A percentile compares a stretch with the other conserved stretches of the same genome.
Conservation (phyloP, 2,329 filamentous ascomycete species). For the Zymoseptoria passerinii region DNA sequence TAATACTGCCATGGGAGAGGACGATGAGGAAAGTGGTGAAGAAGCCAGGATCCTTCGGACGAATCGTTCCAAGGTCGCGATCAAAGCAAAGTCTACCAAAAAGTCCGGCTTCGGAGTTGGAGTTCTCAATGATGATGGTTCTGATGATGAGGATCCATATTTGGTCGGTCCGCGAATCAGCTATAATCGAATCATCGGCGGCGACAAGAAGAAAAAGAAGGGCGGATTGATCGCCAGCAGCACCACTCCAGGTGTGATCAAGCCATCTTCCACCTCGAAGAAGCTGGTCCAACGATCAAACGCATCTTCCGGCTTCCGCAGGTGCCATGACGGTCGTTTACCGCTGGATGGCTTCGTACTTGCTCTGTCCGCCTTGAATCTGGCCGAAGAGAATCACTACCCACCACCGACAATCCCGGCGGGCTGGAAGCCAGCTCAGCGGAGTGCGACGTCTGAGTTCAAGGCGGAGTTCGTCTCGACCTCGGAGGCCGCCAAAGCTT, state of each 20-base stretch:
- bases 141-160: slow-evolving; percentile 91
- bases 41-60: slow-evolving; percentile 25
- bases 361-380: slow-evolving; percentile 39
- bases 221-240: slow-evolving; percentile 23
- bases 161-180: slow-evolving; percentile 84
- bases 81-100: slow-evolving; percentile 40
- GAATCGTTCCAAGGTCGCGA: slow-evolving; percentile 25
- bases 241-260: slow-evolving; percentile 15
- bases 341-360: slow-evolving; percentile 75
- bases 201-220: slow-evolving; percentile 71
- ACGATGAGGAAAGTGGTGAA: slow-evolving; percentile 22
- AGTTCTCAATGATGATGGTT: slow-evolving; percentile 83
- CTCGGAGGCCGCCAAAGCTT: slow-evolving; percentile 68
- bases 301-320: slow-evolving; percentile 42
- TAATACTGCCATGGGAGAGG: slow-evolving; percentile 26
- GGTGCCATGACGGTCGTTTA: slow-evolving; percentile 74
- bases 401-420: slow-evolving; percentile 59
- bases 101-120: slow-evolving; percentile 79
- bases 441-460: slow-evolving; percentile 26
- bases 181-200: slow-evolving; percentile 73
- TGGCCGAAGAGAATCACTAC: slow-evolving; percentile 45
- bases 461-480: slow-evolving; percentile 51
- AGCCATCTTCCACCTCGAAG: slow-evolving; percentile 67
- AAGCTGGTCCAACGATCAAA: slow-evolving; percentile 36
- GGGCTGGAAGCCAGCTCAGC: slow-evolving; percentile 60